phyloP scores from a whole-genome alignment of 2,329 filamentous ascomycete species.

The Alternaria atra region DNA sequence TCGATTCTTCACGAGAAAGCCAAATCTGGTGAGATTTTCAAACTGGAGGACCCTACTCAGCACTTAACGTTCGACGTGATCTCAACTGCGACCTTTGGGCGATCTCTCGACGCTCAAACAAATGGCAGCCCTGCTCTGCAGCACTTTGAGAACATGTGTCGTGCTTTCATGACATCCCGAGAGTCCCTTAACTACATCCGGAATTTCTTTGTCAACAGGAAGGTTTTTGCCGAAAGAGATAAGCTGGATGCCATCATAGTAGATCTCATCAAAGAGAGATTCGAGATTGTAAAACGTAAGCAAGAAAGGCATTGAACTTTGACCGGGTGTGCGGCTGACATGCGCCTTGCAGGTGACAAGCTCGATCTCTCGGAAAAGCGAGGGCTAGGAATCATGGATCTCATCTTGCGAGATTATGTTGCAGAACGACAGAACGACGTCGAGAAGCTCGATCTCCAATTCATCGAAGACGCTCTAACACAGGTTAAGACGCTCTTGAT shows the following conservation, averaged over 20 bases:
- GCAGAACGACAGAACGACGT: constrained; percentile 26
- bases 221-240: constrained; percentile 12
- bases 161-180: constrained; percentile 18
- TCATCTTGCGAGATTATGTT: constrained; percentile 42
- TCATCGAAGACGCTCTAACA: constrained; percentile 48
- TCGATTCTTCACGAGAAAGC: constrained; percentile 32
- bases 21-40: constrained; percentile 32
- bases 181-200: constrained; percentile 33
- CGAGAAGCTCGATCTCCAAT: constrained; percentile 41
- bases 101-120: constrained; percentile 35
- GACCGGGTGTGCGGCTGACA: not conserved
- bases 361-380: constrained; percentile 49
- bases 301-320: constrained; percentile 5
- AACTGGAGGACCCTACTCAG: constrained; percentile 32
- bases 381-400: constrained; percentile 48
- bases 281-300: constrained; percentile 31
- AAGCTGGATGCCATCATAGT: constrained; percentile 47
- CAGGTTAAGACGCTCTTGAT: constrained; percentile 54
- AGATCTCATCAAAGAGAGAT: constrained; percentile 50
- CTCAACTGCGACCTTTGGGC: constrained; percentile 34
- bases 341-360: constrained; percentile 28
- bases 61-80: constrained; percentile 43
- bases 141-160: constrained; percentile 31
- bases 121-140: constrained; percentile 29
- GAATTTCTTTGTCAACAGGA: constrained; percentile 22